Evolutionary conservation across 345 rosid genomes (phyloP).

Genomic region (Lumnitzera littorea): DNA sequence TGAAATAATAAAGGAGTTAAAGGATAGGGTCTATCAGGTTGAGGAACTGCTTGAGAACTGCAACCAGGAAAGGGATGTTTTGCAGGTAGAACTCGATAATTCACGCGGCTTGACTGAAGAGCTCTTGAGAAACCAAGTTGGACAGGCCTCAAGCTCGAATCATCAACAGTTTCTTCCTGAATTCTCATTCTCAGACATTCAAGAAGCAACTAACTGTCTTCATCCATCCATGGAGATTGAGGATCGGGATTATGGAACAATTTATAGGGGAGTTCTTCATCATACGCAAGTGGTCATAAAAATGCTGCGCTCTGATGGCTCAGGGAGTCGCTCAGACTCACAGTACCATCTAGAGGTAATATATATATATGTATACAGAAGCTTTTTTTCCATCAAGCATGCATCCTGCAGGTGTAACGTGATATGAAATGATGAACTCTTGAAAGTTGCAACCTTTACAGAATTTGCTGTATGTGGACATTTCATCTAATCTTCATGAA

Average conservation of each 20-base stretch:
- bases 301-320: constrained; percentile 18
- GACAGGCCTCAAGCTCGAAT: constrained; percentile 14
- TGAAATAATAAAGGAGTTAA: constrained; percentile 7
- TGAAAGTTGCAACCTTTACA: too few relatives aligned
- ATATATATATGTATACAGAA: too few relatives aligned
- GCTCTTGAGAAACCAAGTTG: constrained; percentile 17
- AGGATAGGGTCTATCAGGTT: constrained; percentile 8
- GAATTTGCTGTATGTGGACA: too few relatives aligned
- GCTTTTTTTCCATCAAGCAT: too few relatives aligned
- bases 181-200: constrained; percentile 24
- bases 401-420: too few relatives aligned
- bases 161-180: constrained; percentile 13
- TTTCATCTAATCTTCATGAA: too few relatives aligned
- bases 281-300: constrained; percentile 34
- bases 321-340: constrained; percentile 6
- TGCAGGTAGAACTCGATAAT: constrained; percentile 23
- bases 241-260: constrained; percentile 21
- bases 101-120: constrained; percentile 22
- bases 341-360: constrained; percentile 28
- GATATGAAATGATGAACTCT: too few relatives aligned
- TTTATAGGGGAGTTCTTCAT: constrained; percentile 28
- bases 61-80: constrained; percentile 18
- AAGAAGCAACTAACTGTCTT: constrained; percentile 25
- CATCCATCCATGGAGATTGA: constrained; percentile 22
- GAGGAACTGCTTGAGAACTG: constrained; percentile 14